Base-by-base conservation (phyloP, 164 flowering plant species). In the grape (Vitis vinifera) region DNA sequence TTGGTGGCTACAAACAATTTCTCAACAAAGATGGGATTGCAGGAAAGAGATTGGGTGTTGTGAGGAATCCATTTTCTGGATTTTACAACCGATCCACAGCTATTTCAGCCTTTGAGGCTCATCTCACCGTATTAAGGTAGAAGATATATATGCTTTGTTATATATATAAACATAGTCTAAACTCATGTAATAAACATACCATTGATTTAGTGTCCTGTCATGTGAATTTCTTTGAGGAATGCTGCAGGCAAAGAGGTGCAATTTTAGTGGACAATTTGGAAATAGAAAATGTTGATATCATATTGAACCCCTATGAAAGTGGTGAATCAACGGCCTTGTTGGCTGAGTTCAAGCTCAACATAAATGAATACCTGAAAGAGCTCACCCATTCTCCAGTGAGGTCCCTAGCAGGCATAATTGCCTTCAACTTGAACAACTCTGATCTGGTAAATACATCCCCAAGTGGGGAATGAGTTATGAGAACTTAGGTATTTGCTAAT, bases 161-260 rank as follows among this genome's bases (percentile, higher is more conserved):
- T 31, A 31, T 31, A 31, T 31, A 31, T 31, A 31, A 23, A 23
- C 27, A 23, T 1, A 23, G 27, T 23, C 27, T 23, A 23, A 23
- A 1, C 27, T 23, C 27, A 23, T 23, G 27, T 23, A 23, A 23
- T 23, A 23, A 23, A 23, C 27, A 23, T 23, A 23, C 27, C 27
- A 23, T 23, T 31, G 6, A 31, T 31, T 31, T 31, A 31, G 44
- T 31, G 7, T 31, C 44, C 7, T 31, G 44, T 31, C 44, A 31
- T 31, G 7, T 31, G 44, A 31, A 31, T 31, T 31, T 69, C 44
- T 62, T 15, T 75, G 5, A 13, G 17, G 9, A 65, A n/a, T 59
- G 15, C 11, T 55, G 5, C n/a, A 81, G 87, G 70, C 65, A 63
- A 65, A 67, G 58, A 52, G 88, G 86, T 58, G 86, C 88, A 49